Conservation (phyloP, 2,329 filamentous ascomycete species). For the Colletotrichum sansevieriae region DNA sequence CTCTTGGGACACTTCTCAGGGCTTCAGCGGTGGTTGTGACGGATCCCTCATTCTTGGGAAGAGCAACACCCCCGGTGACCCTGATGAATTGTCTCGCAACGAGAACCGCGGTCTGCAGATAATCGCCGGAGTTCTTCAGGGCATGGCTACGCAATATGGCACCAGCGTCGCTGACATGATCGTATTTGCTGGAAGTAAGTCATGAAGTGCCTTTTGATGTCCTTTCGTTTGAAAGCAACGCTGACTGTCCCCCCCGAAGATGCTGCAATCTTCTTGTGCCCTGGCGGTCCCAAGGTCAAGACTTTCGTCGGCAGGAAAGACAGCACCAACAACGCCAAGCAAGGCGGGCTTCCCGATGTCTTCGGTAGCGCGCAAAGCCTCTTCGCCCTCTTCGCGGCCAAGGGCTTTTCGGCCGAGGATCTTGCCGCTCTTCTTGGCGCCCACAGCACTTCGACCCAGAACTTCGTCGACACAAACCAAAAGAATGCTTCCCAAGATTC, state of each 20-base stretch:
- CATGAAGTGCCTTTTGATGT: not conserved
- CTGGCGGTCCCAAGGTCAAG: constrained; percentile 60
- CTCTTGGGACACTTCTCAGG: constrained; percentile 53
- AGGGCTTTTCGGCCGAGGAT: constrained; percentile 50
- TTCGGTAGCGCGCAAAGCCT: constrained; percentile 58
- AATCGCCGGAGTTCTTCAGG: constrained; percentile 54
- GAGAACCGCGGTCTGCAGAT: constrained; percentile 62
- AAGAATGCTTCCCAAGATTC: constrained; percentile 63
- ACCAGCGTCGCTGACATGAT: constrained; percentile 68
- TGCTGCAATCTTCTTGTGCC: constrained; percentile 63
- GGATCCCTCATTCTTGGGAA: constrained; percentile 57
- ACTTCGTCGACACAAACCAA: constrained; percentile 55
- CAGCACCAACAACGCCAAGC: constrained; percentile 53
- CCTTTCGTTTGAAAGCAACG: too few species aligned
- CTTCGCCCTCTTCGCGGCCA: constrained; percentile 59
- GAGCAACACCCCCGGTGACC: not conserved
- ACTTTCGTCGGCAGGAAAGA: constrained; percentile 66
- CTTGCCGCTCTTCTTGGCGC: constrained; percentile 68
- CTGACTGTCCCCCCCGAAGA: constrained; percentile 45
- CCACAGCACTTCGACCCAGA: constrained; percentile 64
- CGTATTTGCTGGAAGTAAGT: constrained; percentile 55
- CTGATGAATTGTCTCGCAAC: constrained; percentile 51
- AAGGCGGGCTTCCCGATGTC: constrained; percentile 58
- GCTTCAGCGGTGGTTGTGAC: constrained; percentile 58
- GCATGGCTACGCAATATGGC: constrained; percentile 53